Percentiles rank a stretch among this genome's conserved stretches.
Conservation (phyloP, 192 early-diverging fungal species). For the Linnemannia elongata region DNA sequence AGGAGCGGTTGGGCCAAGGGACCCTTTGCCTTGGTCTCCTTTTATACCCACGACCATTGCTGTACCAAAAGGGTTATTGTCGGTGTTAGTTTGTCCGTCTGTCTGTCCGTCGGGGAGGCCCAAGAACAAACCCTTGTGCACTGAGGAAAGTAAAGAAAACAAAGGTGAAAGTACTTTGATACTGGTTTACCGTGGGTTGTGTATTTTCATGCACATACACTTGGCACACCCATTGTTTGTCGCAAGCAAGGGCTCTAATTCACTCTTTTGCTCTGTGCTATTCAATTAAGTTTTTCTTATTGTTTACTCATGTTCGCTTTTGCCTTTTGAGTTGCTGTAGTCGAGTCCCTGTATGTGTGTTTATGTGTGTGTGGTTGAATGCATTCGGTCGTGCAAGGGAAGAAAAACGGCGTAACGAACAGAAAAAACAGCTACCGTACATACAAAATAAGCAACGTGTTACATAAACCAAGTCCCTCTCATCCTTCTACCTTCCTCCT, state of each 20-base stretch:
- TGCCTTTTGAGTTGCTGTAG: too few relatives aligned
- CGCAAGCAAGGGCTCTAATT: not conserved
- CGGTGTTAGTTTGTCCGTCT: not conserved
- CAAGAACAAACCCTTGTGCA: not conserved
- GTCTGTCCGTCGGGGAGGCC: not conserved
- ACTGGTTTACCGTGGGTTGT: not conserved
- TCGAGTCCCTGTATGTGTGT: too few relatives aligned
- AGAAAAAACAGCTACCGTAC: not conserved
- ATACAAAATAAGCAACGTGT: not conserved
- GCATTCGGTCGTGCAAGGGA: too few relatives aligned
- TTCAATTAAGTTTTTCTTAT: not conserved
- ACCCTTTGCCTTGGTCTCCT: not conserved
- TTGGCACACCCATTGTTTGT: not conserved
- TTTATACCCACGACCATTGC: not conserved
- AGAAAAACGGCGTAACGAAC: too few relatives aligned
- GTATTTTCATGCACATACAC: slow-evolving; percentile 1
- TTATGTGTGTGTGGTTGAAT: too few relatives aligned
- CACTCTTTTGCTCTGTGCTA: not conserved
- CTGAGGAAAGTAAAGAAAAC: not conserved
- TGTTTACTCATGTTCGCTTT: not conserved
- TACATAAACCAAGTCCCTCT: not conserved
- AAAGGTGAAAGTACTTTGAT: not conserved
- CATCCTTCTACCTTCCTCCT: not conserved
- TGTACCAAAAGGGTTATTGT: not conserved
- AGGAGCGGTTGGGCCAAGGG: slow-evolving; percentile 1